phyloP scores from a whole-genome alignment of 1,284 basidiomycete genomes.

The Xerocomus nothofagi region DNA sequence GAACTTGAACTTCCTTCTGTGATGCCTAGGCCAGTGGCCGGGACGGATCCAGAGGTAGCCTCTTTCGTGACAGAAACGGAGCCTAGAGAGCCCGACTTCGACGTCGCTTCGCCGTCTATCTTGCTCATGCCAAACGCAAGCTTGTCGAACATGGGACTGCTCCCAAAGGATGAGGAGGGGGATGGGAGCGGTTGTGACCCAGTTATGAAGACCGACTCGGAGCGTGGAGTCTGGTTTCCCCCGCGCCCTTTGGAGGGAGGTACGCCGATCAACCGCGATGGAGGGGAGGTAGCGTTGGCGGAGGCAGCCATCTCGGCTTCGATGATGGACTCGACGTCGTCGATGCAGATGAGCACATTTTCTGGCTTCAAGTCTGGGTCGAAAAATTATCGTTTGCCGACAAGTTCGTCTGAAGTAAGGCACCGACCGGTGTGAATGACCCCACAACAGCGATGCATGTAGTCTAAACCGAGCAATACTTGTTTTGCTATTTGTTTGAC shows the following conservation, averaged over 20 bases:
- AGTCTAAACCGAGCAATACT: constrained; percentile 92
- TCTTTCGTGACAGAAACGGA: constrained; percentile 27
- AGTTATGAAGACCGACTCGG: constrained; percentile 89
- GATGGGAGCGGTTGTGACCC: constrained; percentile 92
- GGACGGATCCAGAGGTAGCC: constrained; percentile 17
- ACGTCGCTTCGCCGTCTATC: constrained; percentile 48
- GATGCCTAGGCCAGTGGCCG: constrained; percentile 9
- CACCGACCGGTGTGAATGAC: constrained; percentile 83
- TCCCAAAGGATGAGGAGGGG: constrained; percentile 70
- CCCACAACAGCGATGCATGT: constrained; percentile 96
- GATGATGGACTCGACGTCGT: constrained; percentile 95
- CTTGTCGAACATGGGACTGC: constrained; percentile 83
- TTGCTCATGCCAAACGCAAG: constrained; percentile 92
- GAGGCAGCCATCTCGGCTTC: constrained; percentile 76
- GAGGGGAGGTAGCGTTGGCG: constrained; percentile 50
- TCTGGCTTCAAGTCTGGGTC: constrained; percentile 92
- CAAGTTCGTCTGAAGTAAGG: constrained; percentile 16
- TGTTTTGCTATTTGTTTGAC: constrained; percentile 98
- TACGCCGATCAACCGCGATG: constrained; percentile 86
- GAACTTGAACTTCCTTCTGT: constrained; percentile 22
- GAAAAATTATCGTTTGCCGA: constrained; percentile 8
- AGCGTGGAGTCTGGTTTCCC: constrained; percentile 95
- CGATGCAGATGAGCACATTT: constrained; percentile 96
- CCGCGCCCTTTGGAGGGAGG: constrained; percentile 93
- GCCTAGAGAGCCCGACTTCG: constrained; percentile 26